These are phyloP conservation scores for Cutaneotrichosporon sp. DNA, from an alignment of 1,284 basidiomycete genomes.

Conservation along the genomic window DNA sequence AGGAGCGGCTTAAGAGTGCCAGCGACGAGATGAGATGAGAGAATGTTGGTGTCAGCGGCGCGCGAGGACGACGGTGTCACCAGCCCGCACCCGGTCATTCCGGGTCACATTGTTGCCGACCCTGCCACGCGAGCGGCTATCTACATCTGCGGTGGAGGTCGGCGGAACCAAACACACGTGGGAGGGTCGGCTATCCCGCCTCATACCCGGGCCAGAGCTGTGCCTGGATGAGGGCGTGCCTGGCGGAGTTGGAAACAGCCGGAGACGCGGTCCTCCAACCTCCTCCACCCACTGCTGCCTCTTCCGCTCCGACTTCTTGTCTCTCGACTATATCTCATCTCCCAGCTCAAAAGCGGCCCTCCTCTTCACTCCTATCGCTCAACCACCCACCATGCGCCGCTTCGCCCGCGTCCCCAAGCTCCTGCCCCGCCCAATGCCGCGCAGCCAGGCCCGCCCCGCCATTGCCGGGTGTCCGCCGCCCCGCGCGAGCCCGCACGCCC, in stretches of 20 bases:
- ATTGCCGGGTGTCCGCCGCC: conserved; percentile 7
- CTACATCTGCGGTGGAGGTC: too few species aligned
- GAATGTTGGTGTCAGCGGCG: background rate
- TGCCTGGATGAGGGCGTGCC: too few species aligned
- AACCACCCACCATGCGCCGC: background rate
- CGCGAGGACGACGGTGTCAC: background rate
- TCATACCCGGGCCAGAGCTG: too few species aligned
- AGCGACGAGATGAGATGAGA: background rate
- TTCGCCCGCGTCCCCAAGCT: conserved; percentile 6
- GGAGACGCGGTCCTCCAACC: background rate
- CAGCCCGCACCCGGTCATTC: too few species aligned
- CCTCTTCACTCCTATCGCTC: background rate
- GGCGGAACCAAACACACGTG: too few species aligned
- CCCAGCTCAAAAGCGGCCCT: background rate
- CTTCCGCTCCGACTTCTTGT: background rate
- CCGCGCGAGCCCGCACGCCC: background rate
- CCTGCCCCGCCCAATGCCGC: conserved; percentile 2
- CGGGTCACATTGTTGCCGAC: too few species aligned
- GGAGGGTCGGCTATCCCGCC: background rate
- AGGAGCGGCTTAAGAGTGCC: too few species aligned
- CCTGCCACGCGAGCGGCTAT: too few species aligned
- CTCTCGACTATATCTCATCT: background rate
- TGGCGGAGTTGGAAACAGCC: background rate
- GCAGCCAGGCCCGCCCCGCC: conserved; percentile 5
- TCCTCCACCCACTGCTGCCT: too few species aligned